A percentile compares a stretch with the other conserved stretches of the same genome.
phyloP scores from a whole-genome alignment of 495 filamentous ascomycete genomes.

The Neurospora cerealis region DNA sequence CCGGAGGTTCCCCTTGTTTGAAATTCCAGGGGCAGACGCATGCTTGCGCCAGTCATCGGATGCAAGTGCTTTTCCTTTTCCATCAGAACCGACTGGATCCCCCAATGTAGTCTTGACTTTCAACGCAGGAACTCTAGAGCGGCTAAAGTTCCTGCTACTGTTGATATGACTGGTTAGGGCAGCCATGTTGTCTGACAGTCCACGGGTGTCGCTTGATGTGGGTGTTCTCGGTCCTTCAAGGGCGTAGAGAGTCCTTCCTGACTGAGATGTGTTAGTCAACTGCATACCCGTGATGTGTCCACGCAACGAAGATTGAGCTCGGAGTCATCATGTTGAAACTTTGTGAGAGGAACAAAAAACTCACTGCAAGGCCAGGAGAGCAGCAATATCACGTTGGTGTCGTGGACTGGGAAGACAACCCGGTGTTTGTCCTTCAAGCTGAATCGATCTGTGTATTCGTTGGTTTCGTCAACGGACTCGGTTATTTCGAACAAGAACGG shows the following conservation, averaged over 20 bases:
- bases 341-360: background rate
- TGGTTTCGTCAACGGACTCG: background rate
- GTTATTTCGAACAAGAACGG: background rate
- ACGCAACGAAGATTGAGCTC: background rate
- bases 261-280: background rate
- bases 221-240: background rate
- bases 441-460: background rate
- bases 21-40: background rate
- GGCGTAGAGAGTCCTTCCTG: background rate
- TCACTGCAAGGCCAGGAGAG: background rate
- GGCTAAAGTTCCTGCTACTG: conserved; percentile 1
- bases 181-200: conserved; percentile 5
- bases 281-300: background rate
- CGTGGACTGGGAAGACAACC: background rate
- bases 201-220: background rate
- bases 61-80: conserved; percentile 13
- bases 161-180: background rate
- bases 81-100: conserved; percentile 2
- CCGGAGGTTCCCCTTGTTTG: background rate
- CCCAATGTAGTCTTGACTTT: conserved; percentile 7
- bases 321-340: background rate
- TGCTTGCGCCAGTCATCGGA: conserved; percentile 22
- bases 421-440: background rate
- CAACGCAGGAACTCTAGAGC: conserved; percentile 4
- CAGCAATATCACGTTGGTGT: background rate